These are phyloP conservation scores for Microsporum canis DNA, from an alignment of 2,329 filamentous ascomycete species.

Conservation along the genomic window DNA sequence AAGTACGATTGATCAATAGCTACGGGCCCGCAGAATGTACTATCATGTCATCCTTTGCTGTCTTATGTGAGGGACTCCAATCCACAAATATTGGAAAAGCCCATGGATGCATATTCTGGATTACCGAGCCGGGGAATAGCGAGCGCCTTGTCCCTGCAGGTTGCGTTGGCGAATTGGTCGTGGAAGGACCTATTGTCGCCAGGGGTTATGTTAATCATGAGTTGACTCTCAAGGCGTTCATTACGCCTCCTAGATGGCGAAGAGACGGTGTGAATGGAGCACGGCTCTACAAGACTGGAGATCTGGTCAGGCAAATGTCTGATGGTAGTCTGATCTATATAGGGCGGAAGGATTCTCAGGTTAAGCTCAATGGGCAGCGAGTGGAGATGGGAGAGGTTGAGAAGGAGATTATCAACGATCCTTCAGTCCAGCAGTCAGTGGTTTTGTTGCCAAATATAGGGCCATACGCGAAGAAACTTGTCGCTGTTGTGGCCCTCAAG, in stretches of 20 bases:
- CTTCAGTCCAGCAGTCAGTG: neutral
- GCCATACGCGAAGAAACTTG: neutral
- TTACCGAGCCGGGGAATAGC: conserved; percentile 26
- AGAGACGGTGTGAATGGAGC: conserved; percentile 17
- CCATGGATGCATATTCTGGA: conserved; percentile 21
- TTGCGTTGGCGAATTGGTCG: conserved; percentile 25
- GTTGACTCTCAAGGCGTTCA: conserved; percentile 25
- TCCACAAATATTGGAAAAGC: conserved; percentile 25
- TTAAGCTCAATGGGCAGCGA: conserved; percentile 1
- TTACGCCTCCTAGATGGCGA: conserved; percentile 45
- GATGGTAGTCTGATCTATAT: conserved; percentile 16
- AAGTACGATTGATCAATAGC: conserved; percentile 28
- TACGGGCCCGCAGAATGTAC: conserved; percentile 17
- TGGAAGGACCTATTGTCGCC: conserved; percentile 30
- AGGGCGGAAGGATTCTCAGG: neutral
- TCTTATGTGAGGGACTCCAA: neutral
- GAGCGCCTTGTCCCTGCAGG: conserved; percentile 29
- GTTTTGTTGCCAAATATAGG: neutral
- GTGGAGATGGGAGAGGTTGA: conserved; percentile 33
- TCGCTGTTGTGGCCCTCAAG: neutral
- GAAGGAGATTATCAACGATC: conserved; percentile 17
- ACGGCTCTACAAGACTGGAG: conserved; percentile 46
- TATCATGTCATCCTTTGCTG: conserved; percentile 14
- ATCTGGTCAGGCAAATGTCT: conserved; percentile 16
- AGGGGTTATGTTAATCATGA: conserved; percentile 32